Evolutionary conservation across 163 green algal species (phyloP).

Genomic region (Trebouxia gelatinosa): DNA sequence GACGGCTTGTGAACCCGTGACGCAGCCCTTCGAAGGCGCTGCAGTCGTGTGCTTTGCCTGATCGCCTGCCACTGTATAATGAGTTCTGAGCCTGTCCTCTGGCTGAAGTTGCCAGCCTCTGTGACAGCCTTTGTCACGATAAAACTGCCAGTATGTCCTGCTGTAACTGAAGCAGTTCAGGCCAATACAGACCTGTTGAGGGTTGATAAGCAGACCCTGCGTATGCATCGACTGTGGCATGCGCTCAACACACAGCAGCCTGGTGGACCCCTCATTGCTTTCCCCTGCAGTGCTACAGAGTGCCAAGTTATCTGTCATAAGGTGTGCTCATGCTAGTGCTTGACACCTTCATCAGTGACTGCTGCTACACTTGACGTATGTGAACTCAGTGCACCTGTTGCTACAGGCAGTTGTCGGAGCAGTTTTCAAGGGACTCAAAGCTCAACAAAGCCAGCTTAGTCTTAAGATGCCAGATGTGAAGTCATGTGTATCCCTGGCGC

Average conservation of each 20-base stretch:
- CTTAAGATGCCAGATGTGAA: slow-evolving; percentile 22
- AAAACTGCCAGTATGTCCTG: neutral
- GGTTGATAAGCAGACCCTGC: neutral
- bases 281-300: neutral
- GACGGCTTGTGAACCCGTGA: too few relatives aligned
- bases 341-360: neutral
- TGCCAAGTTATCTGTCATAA: slow-evolving; percentile 18
- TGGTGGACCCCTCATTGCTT: slow-evolving; percentile 3
- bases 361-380: too few relatives aligned
- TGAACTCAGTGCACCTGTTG: neutral
- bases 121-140: neutral
- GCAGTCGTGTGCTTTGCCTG: neutral
- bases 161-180: too few relatives aligned
- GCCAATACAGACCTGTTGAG: too few relatives aligned
- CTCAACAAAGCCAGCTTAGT: neutral
- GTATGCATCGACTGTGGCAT: neutral
- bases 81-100: too few relatives aligned
- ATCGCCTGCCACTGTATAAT: too few relatives aligned
- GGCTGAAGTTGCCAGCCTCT: neutral
- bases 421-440: slow-evolving; percentile 8
- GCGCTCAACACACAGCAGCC: neutral
- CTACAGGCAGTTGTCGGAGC: neutral
- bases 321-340: neutral
- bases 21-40: neutral
- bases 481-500: neutral